These are phyloP conservation scores for Aaosphaeria pasadenensis DNA, from an alignment of 2,329 filamentous ascomycete species.

Conservation along the genomic window DNA sequence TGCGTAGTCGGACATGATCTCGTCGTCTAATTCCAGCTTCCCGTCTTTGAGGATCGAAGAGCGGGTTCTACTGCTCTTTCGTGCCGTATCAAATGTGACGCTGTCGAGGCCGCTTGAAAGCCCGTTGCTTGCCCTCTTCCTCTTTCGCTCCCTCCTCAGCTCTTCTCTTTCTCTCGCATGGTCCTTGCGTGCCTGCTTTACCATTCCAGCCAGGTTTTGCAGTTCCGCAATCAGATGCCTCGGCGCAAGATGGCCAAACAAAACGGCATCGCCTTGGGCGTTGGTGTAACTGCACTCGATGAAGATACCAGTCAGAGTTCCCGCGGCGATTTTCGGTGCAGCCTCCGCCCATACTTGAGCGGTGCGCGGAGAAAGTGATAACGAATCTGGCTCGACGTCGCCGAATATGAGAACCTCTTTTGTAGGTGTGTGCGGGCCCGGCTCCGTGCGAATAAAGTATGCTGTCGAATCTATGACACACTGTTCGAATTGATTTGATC, in stretches of 20 bases:
- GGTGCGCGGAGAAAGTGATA: constrained; percentile 80
- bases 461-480: constrained; percentile 87
- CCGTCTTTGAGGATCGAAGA: constrained; percentile 2
- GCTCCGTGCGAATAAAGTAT: constrained; percentile 82
- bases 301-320: constrained; percentile 75
- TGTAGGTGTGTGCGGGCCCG: constrained; percentile 29
- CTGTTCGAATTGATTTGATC: constrained; percentile 27
- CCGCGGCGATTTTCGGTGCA: constrained; percentile 74
- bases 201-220: constrained; percentile 65
- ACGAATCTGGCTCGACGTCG: constrained; percentile 87
- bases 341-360: constrained; percentile 82
- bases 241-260: constrained; percentile 89
- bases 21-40: constrained; percentile 21
- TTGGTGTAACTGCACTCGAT: constrained; percentile 96
- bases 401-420: constrained; percentile 87
- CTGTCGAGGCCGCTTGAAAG: constrained; percentile 9
- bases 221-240: constrained; percentile 80
- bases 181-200: constrained; percentile 50
- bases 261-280: constrained; percentile 67
- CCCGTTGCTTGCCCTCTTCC: constrained; percentile 57
- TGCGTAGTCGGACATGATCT: constrained; percentile 25
- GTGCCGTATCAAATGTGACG: constrained; percentile 3
- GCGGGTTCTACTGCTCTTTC: constrained; percentile 14
- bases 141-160: constrained; percentile 52
- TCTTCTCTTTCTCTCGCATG: constrained; percentile 32